Conservation (phyloP, 148 eudicot genomes). For the Chenopodium quinoa region DNA sequence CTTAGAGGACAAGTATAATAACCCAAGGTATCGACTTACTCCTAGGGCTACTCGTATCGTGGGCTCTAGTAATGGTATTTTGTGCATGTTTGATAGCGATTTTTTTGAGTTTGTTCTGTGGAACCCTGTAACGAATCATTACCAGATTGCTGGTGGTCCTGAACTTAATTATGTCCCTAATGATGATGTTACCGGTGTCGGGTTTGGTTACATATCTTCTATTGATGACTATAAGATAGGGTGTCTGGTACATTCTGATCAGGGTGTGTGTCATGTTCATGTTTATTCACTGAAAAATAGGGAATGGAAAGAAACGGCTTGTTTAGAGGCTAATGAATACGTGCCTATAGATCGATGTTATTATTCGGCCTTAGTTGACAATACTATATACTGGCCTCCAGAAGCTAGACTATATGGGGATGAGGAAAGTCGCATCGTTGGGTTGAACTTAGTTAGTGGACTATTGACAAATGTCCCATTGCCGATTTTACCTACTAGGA, state of each 20-base stretch:
- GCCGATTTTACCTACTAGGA: background rate
- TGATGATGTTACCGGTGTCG: too few relatives aligned
- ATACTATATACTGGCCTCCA: constrained; percentile 16
- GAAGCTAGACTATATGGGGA: too few relatives aligned
- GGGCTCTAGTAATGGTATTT: constrained; percentile 11
- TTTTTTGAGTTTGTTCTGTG: background rate
- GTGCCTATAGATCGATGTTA: too few relatives aligned
- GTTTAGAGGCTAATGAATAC: too few relatives aligned
- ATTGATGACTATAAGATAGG: constrained; percentile 15
- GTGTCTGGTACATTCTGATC: background rate
- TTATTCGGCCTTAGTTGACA: background rate
- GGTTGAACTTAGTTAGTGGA: background rate
- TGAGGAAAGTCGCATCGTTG: background rate
- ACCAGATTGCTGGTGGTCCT: background rate
- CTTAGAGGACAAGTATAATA: background rate
- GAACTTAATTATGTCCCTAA: too few relatives aligned
- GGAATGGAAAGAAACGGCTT: background rate
- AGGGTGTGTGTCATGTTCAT: background rate
- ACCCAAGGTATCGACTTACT: too few relatives aligned
- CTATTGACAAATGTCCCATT: background rate
- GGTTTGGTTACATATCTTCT: background rate
- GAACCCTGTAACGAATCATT: constrained; percentile 8
- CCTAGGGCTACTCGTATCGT: too few relatives aligned
- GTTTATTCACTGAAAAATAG: background rate
- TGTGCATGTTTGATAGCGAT: constrained; percentile 12